Evolutionary conservation across 495 filamentous ascomycete species (phyloP).

Genomic region (Massariosphaeria phaeospora): DNA sequence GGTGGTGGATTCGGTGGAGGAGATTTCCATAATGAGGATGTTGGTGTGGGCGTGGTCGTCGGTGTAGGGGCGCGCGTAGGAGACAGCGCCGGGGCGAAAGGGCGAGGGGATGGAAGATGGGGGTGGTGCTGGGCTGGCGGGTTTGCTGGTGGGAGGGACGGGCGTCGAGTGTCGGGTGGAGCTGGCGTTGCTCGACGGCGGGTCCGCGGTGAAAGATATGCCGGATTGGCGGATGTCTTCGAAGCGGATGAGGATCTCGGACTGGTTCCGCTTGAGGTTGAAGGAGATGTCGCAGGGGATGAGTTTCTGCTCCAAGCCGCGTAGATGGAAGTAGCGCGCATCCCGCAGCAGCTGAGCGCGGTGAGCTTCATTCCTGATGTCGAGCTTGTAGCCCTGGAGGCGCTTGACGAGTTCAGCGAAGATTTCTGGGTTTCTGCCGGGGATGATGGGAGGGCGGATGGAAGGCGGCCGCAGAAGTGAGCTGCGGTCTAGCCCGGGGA

Average conservation of each 20-base stretch:
- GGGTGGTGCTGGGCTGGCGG: constrained; percentile 10
- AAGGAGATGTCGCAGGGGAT: constrained; percentile 73
- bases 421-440: constrained; percentile 69
- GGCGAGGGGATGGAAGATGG: constrained; percentile 12
- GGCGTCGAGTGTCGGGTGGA: constrained; percentile 5
- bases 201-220: constrained; percentile 57
- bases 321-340: constrained; percentile 88
- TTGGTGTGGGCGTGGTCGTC: constrained; percentile 63
- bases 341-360: constrained; percentile 75
- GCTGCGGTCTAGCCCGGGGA: constrained; percentile 75
- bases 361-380: constrained; percentile 72
- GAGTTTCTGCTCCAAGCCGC: constrained; percentile 81
- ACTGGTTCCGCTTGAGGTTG: constrained; percentile 60
- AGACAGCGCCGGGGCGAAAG: constrained; percentile 55
- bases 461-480: constrained; percentile 85
- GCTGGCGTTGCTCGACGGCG: neutral
- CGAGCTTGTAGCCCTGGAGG: constrained; percentile 79
- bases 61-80: constrained; percentile 76
- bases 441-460: constrained; percentile 75
- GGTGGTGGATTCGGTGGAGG: constrained; percentile 56
- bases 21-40: constrained; percentile 70
- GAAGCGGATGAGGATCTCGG: constrained; percentile 77
- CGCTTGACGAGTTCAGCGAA: constrained; percentile 83
- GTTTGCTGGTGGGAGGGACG: neutral
- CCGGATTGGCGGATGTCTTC: constrained; percentile 84